Conservation (phyloP, 1,139 yeast genomes). For the Pichia sp. region DNA sequence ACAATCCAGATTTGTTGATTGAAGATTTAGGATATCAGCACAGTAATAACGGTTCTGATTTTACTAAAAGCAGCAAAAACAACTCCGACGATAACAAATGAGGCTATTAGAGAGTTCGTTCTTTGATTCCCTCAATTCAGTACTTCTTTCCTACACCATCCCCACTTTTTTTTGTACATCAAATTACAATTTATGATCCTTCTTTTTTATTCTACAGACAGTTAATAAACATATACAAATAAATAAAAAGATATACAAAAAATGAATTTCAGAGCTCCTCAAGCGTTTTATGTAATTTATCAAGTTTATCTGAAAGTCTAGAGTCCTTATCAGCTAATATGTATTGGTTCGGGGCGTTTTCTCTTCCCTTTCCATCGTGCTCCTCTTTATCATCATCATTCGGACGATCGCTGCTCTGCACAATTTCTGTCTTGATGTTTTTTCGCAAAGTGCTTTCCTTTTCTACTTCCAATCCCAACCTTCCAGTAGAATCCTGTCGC, state of each 20-base stretch:
- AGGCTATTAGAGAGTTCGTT: neutral
- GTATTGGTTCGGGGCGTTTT: neutral
- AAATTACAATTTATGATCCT: neutral
- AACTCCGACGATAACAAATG: neutral
- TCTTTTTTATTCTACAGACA: neutral
- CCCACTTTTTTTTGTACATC: neutral
- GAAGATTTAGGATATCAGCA: constrained; percentile 14
- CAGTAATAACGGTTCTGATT: constrained; percentile 4
- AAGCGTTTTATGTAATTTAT: constrained; percentile 7
- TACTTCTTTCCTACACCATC: constrained; percentile 1
- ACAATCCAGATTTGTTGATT: constrained; percentile 8
- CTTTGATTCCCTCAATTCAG: neutral
- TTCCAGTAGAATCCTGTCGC: neutral
- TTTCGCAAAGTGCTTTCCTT: neutral
- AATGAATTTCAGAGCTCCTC: neutral
- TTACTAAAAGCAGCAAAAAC: neutral
- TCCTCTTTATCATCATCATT: neutral
- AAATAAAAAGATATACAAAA: neutral
- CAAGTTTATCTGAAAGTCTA: constrained; percentile 4
- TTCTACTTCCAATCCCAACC: neutral
- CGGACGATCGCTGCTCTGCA: no score
- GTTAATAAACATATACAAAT: neutral
- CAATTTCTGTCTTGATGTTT: neutral
- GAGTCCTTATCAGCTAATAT: neutral
- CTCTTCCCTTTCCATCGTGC: neutral